Conservation (phyloP, 768 basidiomycete species). For the Naganishia kalamii region DNA sequence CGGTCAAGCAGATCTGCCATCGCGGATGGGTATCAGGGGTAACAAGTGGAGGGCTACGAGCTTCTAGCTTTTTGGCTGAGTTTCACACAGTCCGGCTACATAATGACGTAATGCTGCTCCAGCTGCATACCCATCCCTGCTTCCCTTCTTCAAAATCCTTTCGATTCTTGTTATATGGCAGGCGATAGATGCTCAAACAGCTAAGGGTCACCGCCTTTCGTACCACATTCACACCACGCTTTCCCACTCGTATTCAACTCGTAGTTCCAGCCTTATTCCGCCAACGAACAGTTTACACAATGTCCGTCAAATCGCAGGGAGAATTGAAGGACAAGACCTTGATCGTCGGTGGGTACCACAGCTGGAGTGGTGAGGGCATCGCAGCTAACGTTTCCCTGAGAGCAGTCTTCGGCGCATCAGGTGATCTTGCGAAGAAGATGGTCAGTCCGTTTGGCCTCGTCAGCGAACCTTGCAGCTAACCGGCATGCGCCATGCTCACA, state of each 20-base stretch:
- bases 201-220: background rate
- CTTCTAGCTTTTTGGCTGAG: too few species aligned
- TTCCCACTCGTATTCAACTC: background rate
- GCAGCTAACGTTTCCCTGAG: too few species aligned
- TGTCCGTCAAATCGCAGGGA: slow-evolving; percentile 10
- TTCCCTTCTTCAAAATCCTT: too few species aligned
- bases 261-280: background rate
- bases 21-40: too few species aligned
- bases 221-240: background rate
- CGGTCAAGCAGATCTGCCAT: too few species aligned
- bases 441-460: slow-evolving; percentile 7
- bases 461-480: background rate
- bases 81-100: too few species aligned
- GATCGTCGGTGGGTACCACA: slow-evolving; percentile 12
- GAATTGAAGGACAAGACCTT: slow-evolving; percentile 22
- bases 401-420: slow-evolving; percentile 29
- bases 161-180: too few species aligned
- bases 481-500: background rate
- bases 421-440: slow-evolving; percentile 30
- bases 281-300: background rate
- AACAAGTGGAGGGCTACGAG: too few species aligned
- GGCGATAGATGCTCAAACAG: too few species aligned
- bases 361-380: background rate
- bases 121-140: too few species aligned
- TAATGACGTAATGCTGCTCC: too few species aligned